phyloP scores from a whole-genome alignment of 176 grass and related monocot species.

The Avena insularis region DNA sequence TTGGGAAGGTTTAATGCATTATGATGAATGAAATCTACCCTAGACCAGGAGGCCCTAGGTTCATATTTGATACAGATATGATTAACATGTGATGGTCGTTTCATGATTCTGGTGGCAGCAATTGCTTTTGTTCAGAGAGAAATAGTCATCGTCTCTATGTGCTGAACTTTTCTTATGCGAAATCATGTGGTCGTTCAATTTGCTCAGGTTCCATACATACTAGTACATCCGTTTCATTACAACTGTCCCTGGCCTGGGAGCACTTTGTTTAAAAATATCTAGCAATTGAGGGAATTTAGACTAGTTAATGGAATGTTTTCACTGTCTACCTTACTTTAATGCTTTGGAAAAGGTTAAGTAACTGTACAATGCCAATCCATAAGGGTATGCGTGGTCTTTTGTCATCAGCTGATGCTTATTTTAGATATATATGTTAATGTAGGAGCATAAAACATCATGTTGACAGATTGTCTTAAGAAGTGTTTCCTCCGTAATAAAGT shows the following conservation, averaged over 20 bases:
- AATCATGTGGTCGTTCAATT: background rate
- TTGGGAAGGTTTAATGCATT: background rate
- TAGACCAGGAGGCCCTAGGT: background rate
- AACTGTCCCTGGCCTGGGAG: background rate
- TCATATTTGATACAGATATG: background rate
- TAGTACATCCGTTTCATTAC: background rate
- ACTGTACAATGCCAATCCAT: background rate
- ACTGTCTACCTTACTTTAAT: background rate
- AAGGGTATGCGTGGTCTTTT: background rate
- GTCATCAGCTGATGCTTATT: too few relatives aligned
- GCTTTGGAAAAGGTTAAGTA: conserved; percentile 12
- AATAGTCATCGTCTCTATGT: background rate
- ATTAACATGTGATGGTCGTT: background rate
- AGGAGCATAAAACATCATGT: background rate
- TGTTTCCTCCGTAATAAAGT: background rate
- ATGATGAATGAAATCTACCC: background rate
- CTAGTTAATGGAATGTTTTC: background rate
- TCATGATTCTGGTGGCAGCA: background rate
- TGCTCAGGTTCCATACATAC: conserved; percentile 13
- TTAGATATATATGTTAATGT: background rate
- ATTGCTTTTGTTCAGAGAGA: background rate
- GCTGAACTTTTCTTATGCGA: background rate
- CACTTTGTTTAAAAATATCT: background rate
- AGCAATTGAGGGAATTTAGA: background rate
- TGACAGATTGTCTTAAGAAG: background rate